These are phyloP conservation scores for Polytolypa hystricis DNA, from an alignment of 2,329 filamentous ascomycete species.

Conservation along the genomic window DNA sequence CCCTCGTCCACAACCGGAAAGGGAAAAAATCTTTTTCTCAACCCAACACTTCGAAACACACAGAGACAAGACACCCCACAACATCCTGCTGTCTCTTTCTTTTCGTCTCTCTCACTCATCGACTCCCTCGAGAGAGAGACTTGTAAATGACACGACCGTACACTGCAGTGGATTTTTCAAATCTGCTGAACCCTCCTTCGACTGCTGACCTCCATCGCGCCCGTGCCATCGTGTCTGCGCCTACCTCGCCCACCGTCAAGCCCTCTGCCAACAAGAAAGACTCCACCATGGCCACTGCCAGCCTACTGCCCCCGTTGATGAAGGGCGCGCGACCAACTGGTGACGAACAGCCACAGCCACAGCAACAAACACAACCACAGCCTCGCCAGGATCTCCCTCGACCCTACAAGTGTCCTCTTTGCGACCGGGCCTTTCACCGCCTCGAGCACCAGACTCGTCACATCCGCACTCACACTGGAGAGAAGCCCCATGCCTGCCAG, in stretches of 20 bases:
- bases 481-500: conserved; percentile 94
- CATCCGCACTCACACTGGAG: conserved; percentile 93
- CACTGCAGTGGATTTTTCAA: conserved; percentile 64
- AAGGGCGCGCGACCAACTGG: conserved; percentile 44
- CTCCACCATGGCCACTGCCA: conserved; percentile 30
- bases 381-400: conserved; percentile 70
- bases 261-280: conserved; percentile 18
- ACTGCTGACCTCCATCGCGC: conserved; percentile 12
- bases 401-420: conserved; percentile 96
- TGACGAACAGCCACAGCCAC: too few relatives aligned
- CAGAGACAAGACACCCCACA: too few relatives aligned
- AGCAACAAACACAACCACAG: too few relatives aligned
- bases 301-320: conserved; percentile 34
- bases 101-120: too few relatives aligned
- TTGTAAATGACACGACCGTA: conserved; percentile 62
- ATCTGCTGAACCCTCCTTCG: conserved; percentile 57
- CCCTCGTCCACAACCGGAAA: too few relatives aligned
- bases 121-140: background rate
- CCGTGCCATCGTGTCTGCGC: conserved; percentile 6
- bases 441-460: conserved; percentile 88
- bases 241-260: conserved; percentile 11
- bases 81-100: too few relatives aligned
- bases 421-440: conserved; percentile 96
- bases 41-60: too few relatives aligned
- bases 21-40: too few relatives aligned